phyloP scores from a whole-genome alignment of 169 alveolate genomes.

The Cardiosporidium cionae region DNA sequence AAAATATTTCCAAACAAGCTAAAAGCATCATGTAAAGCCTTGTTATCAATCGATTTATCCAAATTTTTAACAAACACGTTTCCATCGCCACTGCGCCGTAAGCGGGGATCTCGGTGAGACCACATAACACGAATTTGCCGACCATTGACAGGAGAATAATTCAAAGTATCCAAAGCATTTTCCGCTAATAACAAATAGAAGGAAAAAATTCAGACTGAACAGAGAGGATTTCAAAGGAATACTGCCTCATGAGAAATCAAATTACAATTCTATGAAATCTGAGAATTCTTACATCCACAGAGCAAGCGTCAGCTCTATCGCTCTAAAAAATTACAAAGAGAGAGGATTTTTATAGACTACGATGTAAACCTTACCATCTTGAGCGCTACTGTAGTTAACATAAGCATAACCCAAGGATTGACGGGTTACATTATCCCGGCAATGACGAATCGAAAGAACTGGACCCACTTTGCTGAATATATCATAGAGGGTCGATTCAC shows the following conservation, averaged over 20 bases:
- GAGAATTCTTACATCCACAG: background rate
- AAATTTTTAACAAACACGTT: constrained; percentile 88
- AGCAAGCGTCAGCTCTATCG: background rate
- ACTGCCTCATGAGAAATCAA: no score
- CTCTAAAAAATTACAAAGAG: background rate
- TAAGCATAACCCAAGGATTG: constrained; percentile 81
- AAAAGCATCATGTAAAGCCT: constrained; percentile 85
- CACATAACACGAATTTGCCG: constrained; percentile 80
- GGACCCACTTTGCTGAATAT: constrained; percentile 85
- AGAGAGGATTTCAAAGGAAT: no score
- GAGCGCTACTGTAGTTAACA: constrained; percentile 71
- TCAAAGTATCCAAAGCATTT: constrained; percentile 81
- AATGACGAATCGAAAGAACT: constrained; percentile 83
- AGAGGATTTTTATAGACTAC: background rate
- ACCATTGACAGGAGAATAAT: constrained; percentile 80
- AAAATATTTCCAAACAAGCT: constrained; percentile 85
- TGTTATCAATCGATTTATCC: constrained; percentile 81
- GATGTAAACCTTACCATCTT: background rate
- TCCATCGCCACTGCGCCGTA: constrained; percentile 84
- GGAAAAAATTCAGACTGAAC: background rate
- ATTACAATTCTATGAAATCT: background rate
- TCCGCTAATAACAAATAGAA: constrained; percentile 55
- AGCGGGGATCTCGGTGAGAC: constrained; percentile 72
- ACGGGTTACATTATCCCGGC: constrained; percentile 83
- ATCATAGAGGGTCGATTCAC: constrained; percentile 80